Evolutionary conservation across 1,139 yeast species (phyloP), one percentile per base, ranked within the genome.

Genomic region (Protomyces pachydermus): DNA sequence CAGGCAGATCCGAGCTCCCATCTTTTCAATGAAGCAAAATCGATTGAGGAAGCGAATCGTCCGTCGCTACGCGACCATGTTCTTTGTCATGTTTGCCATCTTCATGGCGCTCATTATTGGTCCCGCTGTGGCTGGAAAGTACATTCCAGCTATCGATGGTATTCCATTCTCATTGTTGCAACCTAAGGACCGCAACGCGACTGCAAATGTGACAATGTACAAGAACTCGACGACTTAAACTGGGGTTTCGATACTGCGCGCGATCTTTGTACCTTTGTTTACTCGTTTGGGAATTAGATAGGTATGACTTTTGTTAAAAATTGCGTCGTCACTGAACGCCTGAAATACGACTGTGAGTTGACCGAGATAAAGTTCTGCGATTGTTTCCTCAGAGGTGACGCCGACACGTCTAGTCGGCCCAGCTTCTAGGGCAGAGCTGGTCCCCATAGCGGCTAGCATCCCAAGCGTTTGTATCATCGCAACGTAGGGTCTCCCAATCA

Each of bases 1-100:
- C 68, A 87, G 96, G 80, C 97, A 93, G 81, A 93, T 93, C 74
- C 89, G 99, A 79, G 98, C 98, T 70, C 99, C 98, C 72, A 93
- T 95, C 75, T 95, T 90, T 80, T 91, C 98, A 18, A 82, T 93
- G 80, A 93, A 95, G 80, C 98, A 95, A 80, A 95, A 95, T 70
- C 87, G 91, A 80, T 86, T 95, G 77, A 88, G 99, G 81, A 91
- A 89, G 88, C 87, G 98, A 80, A 93, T 95, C 97, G 97, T 95
- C 56, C 87, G 90, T 79, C 91, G 91, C 80, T 95, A 93, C 81
- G 87, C 96, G 70, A 78, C 89, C 28, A 81, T 95, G 75, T 95
- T 86, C 82, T 85, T 90, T 72, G 73, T 79, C 64, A 79, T 95
- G 69, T 79, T 95, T 73, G 74, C 84, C 54, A 73, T 89, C 70